These are phyloP conservation scores for Boechera retrofracta DNA, from an alignment of 345 rosid genomes.

Conservation along the genomic window DNA sequence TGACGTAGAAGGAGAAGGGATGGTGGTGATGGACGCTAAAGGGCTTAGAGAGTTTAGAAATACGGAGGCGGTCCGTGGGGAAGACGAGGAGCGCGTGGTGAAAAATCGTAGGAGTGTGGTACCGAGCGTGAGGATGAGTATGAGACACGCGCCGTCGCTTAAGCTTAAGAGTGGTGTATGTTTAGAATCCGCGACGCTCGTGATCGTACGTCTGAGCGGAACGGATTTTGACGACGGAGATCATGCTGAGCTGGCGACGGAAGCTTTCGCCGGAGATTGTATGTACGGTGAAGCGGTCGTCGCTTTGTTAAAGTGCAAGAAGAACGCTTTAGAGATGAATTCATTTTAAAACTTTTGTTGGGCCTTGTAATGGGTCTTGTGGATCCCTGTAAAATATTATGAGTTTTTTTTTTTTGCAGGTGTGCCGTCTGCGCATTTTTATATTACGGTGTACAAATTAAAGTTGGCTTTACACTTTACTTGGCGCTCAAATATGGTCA, in stretches of 20 bases:
- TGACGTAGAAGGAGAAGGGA: slow-evolving; percentile 40
- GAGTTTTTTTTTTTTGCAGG: slow-evolving; percentile 5
- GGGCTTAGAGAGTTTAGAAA: slow-evolving; percentile 37
- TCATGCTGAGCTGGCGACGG: slow-evolving; percentile 40
- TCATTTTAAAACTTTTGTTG: slow-evolving; percentile 9
- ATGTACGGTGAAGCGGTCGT: slow-evolving; percentile 45
- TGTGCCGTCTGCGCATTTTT: slow-evolving; percentile 26
- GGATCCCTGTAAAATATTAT: slow-evolving; percentile 8
- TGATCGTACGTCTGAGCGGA: slow-evolving; percentile 32
- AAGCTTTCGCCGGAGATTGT: slow-evolving; percentile 42
- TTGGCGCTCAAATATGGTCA: not conserved
- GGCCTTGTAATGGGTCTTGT: slow-evolving; percentile 30
- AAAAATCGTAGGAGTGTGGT: slow-evolving; percentile 34
- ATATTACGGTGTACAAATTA: slow-evolving; percentile 16
- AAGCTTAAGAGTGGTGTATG: slow-evolving; percentile 39
- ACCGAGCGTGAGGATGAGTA: slow-evolving; percentile 45
- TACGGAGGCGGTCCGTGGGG: slow-evolving; percentile 28
- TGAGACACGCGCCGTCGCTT: slow-evolving; percentile 45
- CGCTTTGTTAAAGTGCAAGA: slow-evolving; percentile 38
- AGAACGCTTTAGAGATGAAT: slow-evolving; percentile 27
- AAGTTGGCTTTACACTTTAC: slow-evolving; percentile 5
- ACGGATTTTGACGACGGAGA: slow-evolving; percentile 13
- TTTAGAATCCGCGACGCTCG: slow-evolving; percentile 41
- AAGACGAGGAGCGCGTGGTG: slow-evolving; percentile 31
- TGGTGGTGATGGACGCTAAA: slow-evolving; percentile 25